phyloP scores from a whole-genome alignment of 2,329 filamentous ascomycete genomes.

The Fusarium piperis region DNA sequence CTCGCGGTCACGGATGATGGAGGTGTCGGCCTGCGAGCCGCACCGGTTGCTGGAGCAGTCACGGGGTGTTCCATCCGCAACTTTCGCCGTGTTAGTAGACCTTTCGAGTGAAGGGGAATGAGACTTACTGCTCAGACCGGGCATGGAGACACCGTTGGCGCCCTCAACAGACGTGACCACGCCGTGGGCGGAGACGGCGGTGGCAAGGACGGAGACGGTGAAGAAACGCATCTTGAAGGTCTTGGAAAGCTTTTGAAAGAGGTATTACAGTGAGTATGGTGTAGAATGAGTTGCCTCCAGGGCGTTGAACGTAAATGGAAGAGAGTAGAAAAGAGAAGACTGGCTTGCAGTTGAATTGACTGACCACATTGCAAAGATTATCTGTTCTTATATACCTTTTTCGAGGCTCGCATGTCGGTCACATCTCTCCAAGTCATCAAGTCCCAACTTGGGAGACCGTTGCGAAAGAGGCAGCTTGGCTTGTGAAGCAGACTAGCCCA shows the following conservation, averaged over 20 bases:
- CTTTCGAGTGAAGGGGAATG: not conserved
- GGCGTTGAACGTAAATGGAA: not conserved
- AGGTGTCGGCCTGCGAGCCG: slow-evolving; percentile 75
- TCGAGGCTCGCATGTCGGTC: not conserved
- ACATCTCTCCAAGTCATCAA: not conserved
- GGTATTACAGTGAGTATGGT: not conserved
- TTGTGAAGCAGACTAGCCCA: not conserved
- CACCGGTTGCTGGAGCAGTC: slow-evolving; percentile 70
- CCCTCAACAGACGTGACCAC: slow-evolving; percentile 65
- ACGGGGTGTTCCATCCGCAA: slow-evolving; percentile 73
- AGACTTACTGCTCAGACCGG: slow-evolving; percentile 58
- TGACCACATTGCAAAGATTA: not conserved
- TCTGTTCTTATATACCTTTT: not conserved
- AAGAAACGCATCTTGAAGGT: slow-evolving; percentile 44
- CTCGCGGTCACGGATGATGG: slow-evolving; percentile 72
- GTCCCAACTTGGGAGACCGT: not conserved
- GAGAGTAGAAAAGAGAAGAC: not conserved
- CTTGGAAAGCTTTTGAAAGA: not conserved
- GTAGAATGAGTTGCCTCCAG: not conserved
- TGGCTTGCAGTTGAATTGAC: not conserved
- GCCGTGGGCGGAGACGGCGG: slow-evolving; percentile 66
- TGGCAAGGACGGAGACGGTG: slow-evolving; percentile 49
- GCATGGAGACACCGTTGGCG: slow-evolving; percentile 71
- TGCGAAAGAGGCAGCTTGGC: not conserved
- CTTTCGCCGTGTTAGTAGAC: slow-evolving; percentile 42